Conservation (phyloP, 805 yeast genomes). For the Candida nonsorbophila region DNA sequence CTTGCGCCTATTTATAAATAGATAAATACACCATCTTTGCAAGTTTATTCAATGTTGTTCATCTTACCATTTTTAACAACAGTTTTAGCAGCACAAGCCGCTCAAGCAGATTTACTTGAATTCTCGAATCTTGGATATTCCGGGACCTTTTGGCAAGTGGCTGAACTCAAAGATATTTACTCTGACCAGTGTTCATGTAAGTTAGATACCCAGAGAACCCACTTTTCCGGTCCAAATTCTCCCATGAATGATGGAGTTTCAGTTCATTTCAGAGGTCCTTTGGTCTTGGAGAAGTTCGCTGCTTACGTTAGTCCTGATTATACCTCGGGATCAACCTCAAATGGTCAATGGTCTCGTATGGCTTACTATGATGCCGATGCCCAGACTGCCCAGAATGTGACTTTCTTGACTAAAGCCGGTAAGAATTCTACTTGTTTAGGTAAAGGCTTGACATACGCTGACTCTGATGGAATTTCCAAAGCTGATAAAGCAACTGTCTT, state of each 20-base stretch:
- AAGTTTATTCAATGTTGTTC: too few species aligned
- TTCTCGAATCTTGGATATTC: conserved; percentile 52
- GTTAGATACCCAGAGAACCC: conserved; percentile 26
- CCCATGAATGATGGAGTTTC: conserved; percentile 68
- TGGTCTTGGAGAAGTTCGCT: conserved; percentile 55
- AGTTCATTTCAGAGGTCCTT: conserved; percentile 77
- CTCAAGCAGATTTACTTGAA: conserved; percentile 22
- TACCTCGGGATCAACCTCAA: conserved; percentile 21
- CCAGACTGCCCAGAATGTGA: conserved; percentile 54
- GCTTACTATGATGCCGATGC: conserved; percentile 53
- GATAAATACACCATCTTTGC: too few species aligned
- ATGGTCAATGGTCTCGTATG: conserved; percentile 51
- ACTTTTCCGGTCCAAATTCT: conserved; percentile 54
- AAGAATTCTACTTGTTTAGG: conserved; percentile 60
- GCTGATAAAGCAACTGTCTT: conserved; percentile 47
- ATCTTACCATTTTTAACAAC: too few species aligned
- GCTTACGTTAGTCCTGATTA: conserved; percentile 48
- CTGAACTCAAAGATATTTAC: conserved; percentile 33
- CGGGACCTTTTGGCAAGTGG: conserved; percentile 49
- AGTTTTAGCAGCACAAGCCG: conserved; percentile 1
- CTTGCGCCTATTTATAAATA: too few species aligned
- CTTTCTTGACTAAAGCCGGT: conserved; percentile 65
- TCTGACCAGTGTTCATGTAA: conserved; percentile 36
- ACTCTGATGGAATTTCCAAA: conserved; percentile 44
- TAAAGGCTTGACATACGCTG: conserved; percentile 60